Conservation (phyloP, 2,329 filamentous ascomycete species). For the Sarocladium brachiariae region DNA sequence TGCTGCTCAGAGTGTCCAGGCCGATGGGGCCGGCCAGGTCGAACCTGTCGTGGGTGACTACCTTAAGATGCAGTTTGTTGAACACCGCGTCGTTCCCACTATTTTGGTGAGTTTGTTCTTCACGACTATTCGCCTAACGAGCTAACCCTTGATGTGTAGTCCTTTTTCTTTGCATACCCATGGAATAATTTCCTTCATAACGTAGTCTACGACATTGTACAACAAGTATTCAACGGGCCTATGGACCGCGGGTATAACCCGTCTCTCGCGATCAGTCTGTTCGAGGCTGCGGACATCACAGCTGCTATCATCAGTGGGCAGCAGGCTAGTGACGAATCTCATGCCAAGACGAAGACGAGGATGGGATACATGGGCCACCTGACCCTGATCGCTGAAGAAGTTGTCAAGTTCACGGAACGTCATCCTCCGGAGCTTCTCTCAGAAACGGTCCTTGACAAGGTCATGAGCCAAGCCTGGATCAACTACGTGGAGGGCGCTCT, state of each 20-base stretch:
- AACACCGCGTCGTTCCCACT: conserved; percentile 88
- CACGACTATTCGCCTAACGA: neutral
- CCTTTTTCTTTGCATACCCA: conserved; percentile 96
- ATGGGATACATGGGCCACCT: conserved; percentile 98
- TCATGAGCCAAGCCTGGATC: conserved; percentile 86
- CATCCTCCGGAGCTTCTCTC: conserved; percentile 85
- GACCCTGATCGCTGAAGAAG: conserved; percentile 94
- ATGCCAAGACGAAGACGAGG: conserved; percentile 76
- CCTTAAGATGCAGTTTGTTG: conserved; percentile 93
- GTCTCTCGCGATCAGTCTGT: conserved; percentile 82
- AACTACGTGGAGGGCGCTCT: conserved; percentile 90
- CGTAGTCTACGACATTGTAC: conserved; percentile 96
- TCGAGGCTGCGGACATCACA: conserved; percentile 84
- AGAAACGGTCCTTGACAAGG: conserved; percentile 75
- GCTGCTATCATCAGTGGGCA: conserved; percentile 90
- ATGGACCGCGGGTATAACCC: conserved; percentile 96
- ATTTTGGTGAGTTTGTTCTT: conserved; percentile 63
- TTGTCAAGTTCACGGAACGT: conserved; percentile 95
- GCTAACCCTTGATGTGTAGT: conserved; percentile 40
- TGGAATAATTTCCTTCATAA: conserved; percentile 99
- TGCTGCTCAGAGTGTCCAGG: neutral
- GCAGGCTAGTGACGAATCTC: conserved; percentile 75
- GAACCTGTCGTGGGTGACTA: conserved; percentile 86
- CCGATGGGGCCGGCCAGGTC: conserved; percentile 1
- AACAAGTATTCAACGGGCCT: conserved; percentile 97